Evolutionary conservation across 164 flowering plant species (phyloP), one percentile per base, ranked within the genome.

Genomic region (Sextonia rubra): DNA sequence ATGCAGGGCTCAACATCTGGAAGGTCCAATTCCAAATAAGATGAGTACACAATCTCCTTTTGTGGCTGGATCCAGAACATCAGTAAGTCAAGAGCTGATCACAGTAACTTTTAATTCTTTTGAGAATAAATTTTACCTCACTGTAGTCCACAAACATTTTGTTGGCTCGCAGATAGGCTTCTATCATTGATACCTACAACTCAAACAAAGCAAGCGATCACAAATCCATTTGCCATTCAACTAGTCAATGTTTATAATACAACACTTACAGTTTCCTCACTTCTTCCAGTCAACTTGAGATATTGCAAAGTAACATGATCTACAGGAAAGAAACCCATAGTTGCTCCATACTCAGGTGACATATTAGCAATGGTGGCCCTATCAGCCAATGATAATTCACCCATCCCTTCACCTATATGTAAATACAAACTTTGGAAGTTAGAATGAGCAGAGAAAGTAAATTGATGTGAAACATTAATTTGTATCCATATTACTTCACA

Each of bases 281-380:
- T 92, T 82, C 97, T 85, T 70, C 97, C 97, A 52, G 97, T 91
- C 77, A 92, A 71, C 71, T 86, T 89, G 63, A 92, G 86, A 78
- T 92, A 92, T 30, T 92, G 91, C 69, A 92, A 70, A 14, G 96
- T 91, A 69, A 91, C 93, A 79, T 85, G 92, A 82, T 92, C 97
- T 24, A 92, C 97, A 74, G 96, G 96, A 70, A 92, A 92, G 86
- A 92, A 92, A 7, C 97, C 96, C 97, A 92, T 92, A 73, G 97
- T 92, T 73, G 97, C 96, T 68, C 94, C 94, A 83, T 90, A 90
- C 70, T 88, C 94, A 60, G 94, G 94, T 74, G 94, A 87, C 94
- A 90, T 90, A 72, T 90, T 90, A 25, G 94, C 94, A 80, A 90
- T 87, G 1, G 91, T 90, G 37, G 92, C 97, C 74, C 97, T 84